Evolutionary conservation across 1,284 basidiomycete species (phyloP), one percentile per base, ranked within the genome.

Genomic region (Taiwanofungus camphoratus): DNA sequence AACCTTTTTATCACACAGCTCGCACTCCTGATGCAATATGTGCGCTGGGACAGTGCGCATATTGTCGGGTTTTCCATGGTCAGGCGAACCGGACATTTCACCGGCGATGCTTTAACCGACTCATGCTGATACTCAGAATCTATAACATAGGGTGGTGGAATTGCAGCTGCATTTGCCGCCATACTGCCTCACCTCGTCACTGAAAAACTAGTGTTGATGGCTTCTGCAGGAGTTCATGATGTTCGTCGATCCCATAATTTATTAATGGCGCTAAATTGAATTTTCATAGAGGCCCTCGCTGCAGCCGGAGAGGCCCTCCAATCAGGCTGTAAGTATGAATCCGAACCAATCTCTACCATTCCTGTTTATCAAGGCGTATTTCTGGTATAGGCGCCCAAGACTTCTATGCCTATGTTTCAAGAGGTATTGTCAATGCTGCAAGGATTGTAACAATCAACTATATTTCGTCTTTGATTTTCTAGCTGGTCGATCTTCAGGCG

Each of bases 11-110:
- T 76, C 0, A 77, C 75, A 0, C 85, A 89, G 56, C 78, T 90
- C 6, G 85, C 87, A 0, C 71, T 88, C 2, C 68, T 90, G 39
- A 74, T 90, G 74, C 87, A 89, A 52, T 77, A 86, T 50, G 57
- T 89, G 27, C 70, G 67, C 41, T 90, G 86, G 85, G 70, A 76
- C 7, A 70, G 73, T 43, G 77, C 82, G 0, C 66, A 74, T 42
- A 61, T 89, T 26, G 74, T 76, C 0, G 87, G 85, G 9, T 66
- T 87, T 16, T 88, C 86, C 7, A 88, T 89, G 83, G 82, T 77
- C 36, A 23, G 66, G 48, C n/a, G n/a, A 20, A 16, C 34, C 36
- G 13, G 19, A 24, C 15, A 20, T 13, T 16, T 20, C 12, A 36
- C 2, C 19, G 8, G 6, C 18, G 31, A 7, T 19, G 11, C 38